phyloP scores from a whole-genome alignment of 1,139 yeast species.

The Pichia sp. region DNA sequence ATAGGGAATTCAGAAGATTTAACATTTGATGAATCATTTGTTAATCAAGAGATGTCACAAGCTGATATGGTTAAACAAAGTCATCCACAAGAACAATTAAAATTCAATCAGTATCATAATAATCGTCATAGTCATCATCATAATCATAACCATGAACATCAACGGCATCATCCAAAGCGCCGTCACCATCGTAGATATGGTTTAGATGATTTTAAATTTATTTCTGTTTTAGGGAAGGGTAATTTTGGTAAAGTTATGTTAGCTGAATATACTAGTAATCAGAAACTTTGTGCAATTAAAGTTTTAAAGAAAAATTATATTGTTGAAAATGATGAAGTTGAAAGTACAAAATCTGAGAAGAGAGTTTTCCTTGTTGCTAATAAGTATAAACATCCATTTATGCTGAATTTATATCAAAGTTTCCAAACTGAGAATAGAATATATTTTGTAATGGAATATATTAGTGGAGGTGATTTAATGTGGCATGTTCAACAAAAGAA shows the following conservation, averaged over 20 bases:
- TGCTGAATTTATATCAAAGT: conserved; percentile 85
- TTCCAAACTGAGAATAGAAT: conserved; percentile 97
- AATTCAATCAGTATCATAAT: no score
- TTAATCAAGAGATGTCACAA: not conserved
- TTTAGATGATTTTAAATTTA: conserved; percentile 85
- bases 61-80: not conserved
- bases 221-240: conserved; percentile 95
- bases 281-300: conserved; percentile 83
- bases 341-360: conserved; percentile 88
- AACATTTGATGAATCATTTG: conserved; percentile 1
- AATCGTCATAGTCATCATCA: conserved; percentile 12
- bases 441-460: conserved; percentile 96
- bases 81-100: not conserved
- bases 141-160: conserved; percentile 21
- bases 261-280: conserved; percentile 81
- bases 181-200: conserved; percentile 68
- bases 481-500: conserved; percentile 96
- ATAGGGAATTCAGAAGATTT: not conserved
- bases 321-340: conserved; percentile 92
- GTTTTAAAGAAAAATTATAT: conserved; percentile 92
- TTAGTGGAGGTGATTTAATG: conserved; percentile 97
- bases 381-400: conserved; percentile 84
- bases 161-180: conserved; percentile 25
- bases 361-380: conserved; percentile 88
- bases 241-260: conserved; percentile 97